Conservation (phyloP, 1,284 basidiomycete genomes). For the Sutorius eximius region DNA sequence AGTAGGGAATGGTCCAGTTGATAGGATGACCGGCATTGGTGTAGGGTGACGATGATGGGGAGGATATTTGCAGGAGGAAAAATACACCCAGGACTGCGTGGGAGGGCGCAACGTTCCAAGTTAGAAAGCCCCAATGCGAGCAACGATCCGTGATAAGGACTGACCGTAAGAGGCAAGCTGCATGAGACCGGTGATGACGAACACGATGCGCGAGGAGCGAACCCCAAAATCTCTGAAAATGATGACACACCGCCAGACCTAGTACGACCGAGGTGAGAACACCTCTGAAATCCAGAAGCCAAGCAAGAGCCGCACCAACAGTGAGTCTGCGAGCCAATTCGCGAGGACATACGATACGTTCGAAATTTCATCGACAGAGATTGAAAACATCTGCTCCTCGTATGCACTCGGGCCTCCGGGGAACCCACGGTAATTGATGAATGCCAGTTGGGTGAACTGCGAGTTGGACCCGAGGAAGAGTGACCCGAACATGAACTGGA, state of each 20-base stretch:
- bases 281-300: background rate
- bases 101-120: background rate
- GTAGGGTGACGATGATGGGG: slow-evolving; percentile 31
- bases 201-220: slow-evolving; percentile 11
- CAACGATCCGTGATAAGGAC: background rate
- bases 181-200: slow-evolving; percentile 23
- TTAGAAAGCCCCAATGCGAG: background rate
- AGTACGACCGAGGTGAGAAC: background rate
- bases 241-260: slow-evolving; percentile 37
- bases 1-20: slow-evolving; percentile 33
- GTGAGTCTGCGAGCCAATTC: slow-evolving; percentile 33
- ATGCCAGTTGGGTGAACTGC: slow-evolving; percentile 33
- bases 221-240: slow-evolving; percentile 27
- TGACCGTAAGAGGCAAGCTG: slow-evolving; percentile 30
- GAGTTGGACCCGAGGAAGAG: slow-evolving; percentile 31
- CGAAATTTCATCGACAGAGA: slow-evolving; percentile 21
- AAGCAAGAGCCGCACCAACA: slow-evolving; percentile 25
- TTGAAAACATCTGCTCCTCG: slow-evolving; percentile 25
- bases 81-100: slow-evolving; percentile 24
- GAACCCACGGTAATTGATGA: slow-evolving; percentile 35
- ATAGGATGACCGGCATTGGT: slow-evolving; percentile 5
- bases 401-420: slow-evolving; percentile 31
- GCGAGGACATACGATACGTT: slow-evolving; percentile 31
- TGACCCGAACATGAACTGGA: slow-evolving; percentile 32
- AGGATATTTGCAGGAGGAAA: slow-evolving; percentile 30